These are phyloP conservation scores for Chaetomium sp. DNA, from an alignment of 2,329 filamentous ascomycete genomes.

Conservation along the genomic window DNA sequence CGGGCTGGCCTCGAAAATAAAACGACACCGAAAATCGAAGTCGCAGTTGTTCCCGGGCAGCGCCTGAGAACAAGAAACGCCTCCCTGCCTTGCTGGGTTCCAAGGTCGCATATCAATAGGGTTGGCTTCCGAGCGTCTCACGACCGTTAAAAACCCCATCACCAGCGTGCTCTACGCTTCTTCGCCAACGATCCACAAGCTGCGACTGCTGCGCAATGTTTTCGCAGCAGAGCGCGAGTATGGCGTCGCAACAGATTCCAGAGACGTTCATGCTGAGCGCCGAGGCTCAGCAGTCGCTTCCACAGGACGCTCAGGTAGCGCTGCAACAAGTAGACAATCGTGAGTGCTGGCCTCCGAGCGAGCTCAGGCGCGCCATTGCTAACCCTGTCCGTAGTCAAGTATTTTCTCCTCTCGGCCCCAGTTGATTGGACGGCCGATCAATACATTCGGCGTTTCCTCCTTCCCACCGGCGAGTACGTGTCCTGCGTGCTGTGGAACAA, in stretches of 20 bases:
- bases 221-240: slow-evolving; percentile 64
- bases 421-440: slow-evolving; percentile 97
- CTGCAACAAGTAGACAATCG: slow-evolving; percentile 97
- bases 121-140: slow-evolving; percentile 17
- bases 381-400: slow-evolving; percentile 66
- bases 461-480: slow-evolving; percentile 97
- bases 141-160: neutral
- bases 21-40: slow-evolving; percentile 11
- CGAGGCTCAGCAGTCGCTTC: slow-evolving; percentile 92
- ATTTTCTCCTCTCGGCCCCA: slow-evolving; percentile 97
- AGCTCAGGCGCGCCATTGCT: neutral
- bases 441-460: slow-evolving; percentile 89
- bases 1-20: slow-evolving; percentile 30
- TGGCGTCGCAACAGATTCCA: slow-evolving; percentile 90
- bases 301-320: slow-evolving; percentile 93
- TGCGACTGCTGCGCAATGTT: slow-evolving; percentile 52
- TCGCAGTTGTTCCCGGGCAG: slow-evolving; percentile 20
- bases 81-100: slow-evolving; percentile 7
- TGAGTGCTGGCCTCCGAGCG: slow-evolving; percentile 45
- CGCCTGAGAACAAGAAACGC: slow-evolving; percentile 15
- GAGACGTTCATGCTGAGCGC: slow-evolving; percentile 98
- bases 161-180: slow-evolving; percentile 2
- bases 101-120: slow-evolving; percentile 24
- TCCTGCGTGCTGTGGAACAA: slow-evolving; percentile 99
- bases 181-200: slow-evolving; percentile 2